Conservation (phyloP, 352 stramenopile genomes). For the Paralagenidium karlingii region DNA sequence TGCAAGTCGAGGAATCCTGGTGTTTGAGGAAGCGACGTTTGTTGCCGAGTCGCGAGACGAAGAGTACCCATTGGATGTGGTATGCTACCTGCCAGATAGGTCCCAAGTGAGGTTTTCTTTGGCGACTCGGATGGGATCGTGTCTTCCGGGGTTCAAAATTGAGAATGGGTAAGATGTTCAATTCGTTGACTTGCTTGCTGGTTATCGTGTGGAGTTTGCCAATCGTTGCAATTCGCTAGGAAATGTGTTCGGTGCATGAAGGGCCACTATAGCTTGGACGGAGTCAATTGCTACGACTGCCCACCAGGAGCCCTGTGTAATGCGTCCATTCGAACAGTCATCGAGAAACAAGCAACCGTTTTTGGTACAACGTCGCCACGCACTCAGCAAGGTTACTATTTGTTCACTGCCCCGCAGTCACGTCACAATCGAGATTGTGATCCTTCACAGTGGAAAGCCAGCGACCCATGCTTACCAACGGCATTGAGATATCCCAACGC, state of each 20-base stretch:
- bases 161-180: conserved; percentile 21
- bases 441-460: conserved; percentile 21
- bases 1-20: conserved; percentile 19
- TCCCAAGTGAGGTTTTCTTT: conserved; percentile 17
- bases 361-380: conserved; percentile 35
- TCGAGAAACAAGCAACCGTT: conserved; percentile 23
- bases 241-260: conserved; percentile 33
- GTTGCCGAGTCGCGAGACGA: conserved; percentile 8
- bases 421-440: conserved; percentile 17
- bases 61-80: conserved; percentile 25
- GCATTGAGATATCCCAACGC: conserved; percentile 1
- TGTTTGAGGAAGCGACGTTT: conserved; percentile 23
- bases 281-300: conserved; percentile 35
- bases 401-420: conserved; percentile 33
- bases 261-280: conserved; percentile 51
- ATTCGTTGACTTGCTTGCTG: too few species aligned
- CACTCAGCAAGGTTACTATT: conserved; percentile 36
- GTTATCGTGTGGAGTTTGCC: neutral
- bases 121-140: conserved; percentile 19
- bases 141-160: conserved; percentile 25
- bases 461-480: conserved; percentile 30
- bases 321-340: conserved; percentile 34
- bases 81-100: conserved; percentile 20
- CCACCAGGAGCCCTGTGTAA: conserved; percentile 30
- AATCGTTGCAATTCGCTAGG: conserved; percentile 8